Base-by-base conservation (phyloP, 768 basidiomycete species). In the Clavaria fumosa region DNA sequence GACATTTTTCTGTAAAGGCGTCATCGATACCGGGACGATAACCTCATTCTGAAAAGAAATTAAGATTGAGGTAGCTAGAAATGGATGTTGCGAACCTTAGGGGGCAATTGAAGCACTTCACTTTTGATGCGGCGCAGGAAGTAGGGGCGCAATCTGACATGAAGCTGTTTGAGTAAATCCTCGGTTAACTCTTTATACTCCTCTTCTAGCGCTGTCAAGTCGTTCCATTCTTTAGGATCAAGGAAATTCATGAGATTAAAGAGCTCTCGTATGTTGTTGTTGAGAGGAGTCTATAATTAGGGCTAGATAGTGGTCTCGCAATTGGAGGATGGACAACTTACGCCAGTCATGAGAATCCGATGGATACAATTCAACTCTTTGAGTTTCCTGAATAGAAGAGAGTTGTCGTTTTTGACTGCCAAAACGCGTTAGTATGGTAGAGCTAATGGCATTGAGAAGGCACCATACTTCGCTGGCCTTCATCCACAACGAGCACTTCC, bases 211-310 rank as follows among this genome's bases (percentile, higher is more conserved):
- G 54, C 65, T 48, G 78, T 73, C 15, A 96, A 61, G 51, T 97
- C 74, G 4, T 58, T 53, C 85, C 85, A 86, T 43, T 80, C 63
- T 9, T 57, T 46, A 4, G 81, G 73, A 52, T 90, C 85, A 12
- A 97, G 69, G 62, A 97, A 97, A 53, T 89, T 85, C 77, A 99
- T 89, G 30, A 99, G 66, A 54, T 91, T 97, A 65, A 97, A 93
- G 18, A 99, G 58, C 57, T 99, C 95, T 33, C 86, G 70, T 17
- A 99, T 80, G 51, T 96, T 97, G 62, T 97, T 97, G 57, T 97
- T 97, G 41, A 97, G 56, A 0, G 93, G 93, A 0, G 95, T 97
- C 70, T 88, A 41, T 14, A 26, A 14, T 19, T 42, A 18, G 34
- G 28, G 15, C 28, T 38, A 5, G 27, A 32, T 33, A 19, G 35